Conservation (phyloP, 352 stramenopile species). For the Phytophthora boehmeriae region DNA sequence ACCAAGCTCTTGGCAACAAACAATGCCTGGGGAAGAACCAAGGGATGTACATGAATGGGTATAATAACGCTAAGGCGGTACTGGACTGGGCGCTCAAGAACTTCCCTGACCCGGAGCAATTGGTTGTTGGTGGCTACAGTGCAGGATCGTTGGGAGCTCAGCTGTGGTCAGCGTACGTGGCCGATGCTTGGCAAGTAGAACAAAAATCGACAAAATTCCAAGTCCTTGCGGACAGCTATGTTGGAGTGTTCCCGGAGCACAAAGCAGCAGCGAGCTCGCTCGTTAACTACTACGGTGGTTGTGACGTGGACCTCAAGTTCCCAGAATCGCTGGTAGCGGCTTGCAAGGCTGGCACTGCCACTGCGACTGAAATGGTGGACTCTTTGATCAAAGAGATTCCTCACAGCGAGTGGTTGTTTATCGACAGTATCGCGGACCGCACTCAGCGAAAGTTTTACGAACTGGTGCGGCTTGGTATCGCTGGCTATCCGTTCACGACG, state of each 20-base stretch:
- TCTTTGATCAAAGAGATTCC: slow-evolving; percentile 33
- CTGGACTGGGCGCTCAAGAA: slow-evolving; percentile 62
- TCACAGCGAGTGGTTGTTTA: slow-evolving; percentile 50
- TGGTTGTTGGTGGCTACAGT: slow-evolving; percentile 56
- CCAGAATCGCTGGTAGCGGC: slow-evolving; percentile 20
- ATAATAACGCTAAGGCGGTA: slow-evolving; percentile 58
- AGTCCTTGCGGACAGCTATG: slow-evolving; percentile 54
- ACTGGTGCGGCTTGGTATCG: slow-evolving; percentile 43
- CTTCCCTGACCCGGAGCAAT: slow-evolving; percentile 52
- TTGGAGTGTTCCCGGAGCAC: slow-evolving; percentile 49
- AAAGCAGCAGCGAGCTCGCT: slow-evolving; percentile 31
- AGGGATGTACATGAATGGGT: slow-evolving; percentile 52
- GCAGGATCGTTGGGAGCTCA: slow-evolving; percentile 56
- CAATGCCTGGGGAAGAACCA: slow-evolving; percentile 41
- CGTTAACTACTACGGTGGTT: slow-evolving; percentile 55
- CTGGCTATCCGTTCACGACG: slow-evolving; percentile 46
- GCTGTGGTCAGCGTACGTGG: slow-evolving; percentile 37
- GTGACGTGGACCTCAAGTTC: slow-evolving; percentile 40
- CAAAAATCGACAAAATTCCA: slow-evolving; percentile 46
- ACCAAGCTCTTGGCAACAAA: slow-evolving; percentile 37
- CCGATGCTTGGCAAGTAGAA: slow-evolving; percentile 53
- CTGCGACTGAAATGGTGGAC: slow-evolving; percentile 35
- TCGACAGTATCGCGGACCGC: slow-evolving; percentile 50
- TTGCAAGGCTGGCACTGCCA: slow-evolving; percentile 37
- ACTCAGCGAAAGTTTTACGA: slow-evolving; percentile 60